These are phyloP conservation scores for Saccharomycodes ludwigii DNA, from an alignment of 805 yeast species.

Conservation along the genomic window DNA sequence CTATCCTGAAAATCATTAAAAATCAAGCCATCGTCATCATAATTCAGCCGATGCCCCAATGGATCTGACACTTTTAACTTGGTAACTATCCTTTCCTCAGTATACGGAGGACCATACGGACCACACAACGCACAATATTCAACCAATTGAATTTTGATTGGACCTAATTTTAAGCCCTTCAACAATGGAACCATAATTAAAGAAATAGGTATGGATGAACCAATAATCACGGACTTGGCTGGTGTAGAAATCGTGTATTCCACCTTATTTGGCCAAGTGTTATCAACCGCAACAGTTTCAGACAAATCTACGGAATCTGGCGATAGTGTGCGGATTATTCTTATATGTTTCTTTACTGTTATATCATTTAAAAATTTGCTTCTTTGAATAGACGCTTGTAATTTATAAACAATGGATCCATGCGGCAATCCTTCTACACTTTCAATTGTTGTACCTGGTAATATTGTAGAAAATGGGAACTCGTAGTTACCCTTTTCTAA, in stretches of 20 bases:
- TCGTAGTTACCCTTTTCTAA: constrained; percentile 73
- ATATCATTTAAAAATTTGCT: constrained; percentile 63
- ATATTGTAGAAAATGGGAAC: constrained; percentile 72
- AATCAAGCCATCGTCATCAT: constrained; percentile 19
- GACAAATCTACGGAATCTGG: constrained; percentile 79
- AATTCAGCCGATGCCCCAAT: constrained; percentile 26
- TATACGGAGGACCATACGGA: constrained; percentile 40
- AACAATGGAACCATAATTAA: constrained; percentile 64
- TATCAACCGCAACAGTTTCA: constrained; percentile 88
- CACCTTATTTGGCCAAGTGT: constrained; percentile 89
- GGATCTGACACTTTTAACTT: constrained; percentile 35
- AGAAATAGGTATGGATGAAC: constrained; percentile 60
- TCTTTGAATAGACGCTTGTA: constrained; percentile 73
- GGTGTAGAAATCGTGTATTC: constrained; percentile 85
- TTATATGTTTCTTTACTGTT: constrained; percentile 53
- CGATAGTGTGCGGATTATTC: constrained; percentile 77
- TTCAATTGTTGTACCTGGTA: constrained; percentile 80
- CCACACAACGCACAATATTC: constrained; percentile 59
- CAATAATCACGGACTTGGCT: constrained; percentile 79
- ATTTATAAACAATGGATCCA: constrained; percentile 55
- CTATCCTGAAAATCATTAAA: constrained; percentile 31
- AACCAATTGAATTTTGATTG: constrained; percentile 51
- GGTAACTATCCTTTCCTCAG: constrained; percentile 50
- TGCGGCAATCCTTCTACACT: constrained; percentile 84
- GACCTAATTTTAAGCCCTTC: constrained; percentile 71